These are phyloP conservation scores for Trichophyton benhamiae DNA, from an alignment of 2,329 filamentous ascomycete species.

Conservation along the genomic window DNA sequence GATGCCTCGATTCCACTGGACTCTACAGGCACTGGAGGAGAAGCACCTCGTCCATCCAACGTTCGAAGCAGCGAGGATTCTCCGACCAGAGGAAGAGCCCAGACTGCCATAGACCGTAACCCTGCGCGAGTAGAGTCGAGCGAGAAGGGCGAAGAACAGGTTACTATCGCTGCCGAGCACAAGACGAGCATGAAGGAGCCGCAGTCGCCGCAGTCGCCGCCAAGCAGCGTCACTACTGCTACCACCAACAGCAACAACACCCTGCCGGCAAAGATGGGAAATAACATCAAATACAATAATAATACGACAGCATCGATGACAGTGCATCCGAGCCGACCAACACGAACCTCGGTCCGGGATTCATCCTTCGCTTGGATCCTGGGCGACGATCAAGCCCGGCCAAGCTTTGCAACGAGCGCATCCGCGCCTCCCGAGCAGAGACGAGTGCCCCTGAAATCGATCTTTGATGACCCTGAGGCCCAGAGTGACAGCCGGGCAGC, in stretches of 20 bases:
- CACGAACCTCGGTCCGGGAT: slow-evolving; percentile 33
- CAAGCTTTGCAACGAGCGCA: slow-evolving; percentile 35
- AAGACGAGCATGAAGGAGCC: not conserved
- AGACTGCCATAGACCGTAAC: not conserved
- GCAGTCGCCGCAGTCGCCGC: not conserved
- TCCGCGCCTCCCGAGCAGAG: slow-evolving; percentile 35
- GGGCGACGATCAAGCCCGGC: slow-evolving; percentile 33
- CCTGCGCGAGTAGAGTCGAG: too few species aligned
- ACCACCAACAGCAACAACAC: not conserved
- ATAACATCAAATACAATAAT: not conserved
- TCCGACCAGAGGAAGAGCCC: not conserved
- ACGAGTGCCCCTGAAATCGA: slow-evolving; percentile 20
- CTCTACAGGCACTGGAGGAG: not conserved
- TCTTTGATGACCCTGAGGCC: slow-evolving; percentile 14
- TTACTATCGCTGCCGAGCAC: not conserved
- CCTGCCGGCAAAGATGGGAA: not conserved
- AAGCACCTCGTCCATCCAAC: not conserved
- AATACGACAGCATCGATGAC: slow-evolving; percentile 7
- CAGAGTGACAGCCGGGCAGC: not conserved
- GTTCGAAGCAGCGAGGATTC: not conserved
- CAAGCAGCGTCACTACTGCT: not conserved
- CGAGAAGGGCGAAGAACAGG: not conserved
- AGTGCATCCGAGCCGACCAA: slow-evolving; percentile 17
- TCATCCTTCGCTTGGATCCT: slow-evolving; percentile 42
- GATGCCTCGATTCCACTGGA: slow-evolving; percentile 26